phyloP scores from a whole-genome alignment of 768 basidiomycete species.

The Hericium erinaceus region DNA sequence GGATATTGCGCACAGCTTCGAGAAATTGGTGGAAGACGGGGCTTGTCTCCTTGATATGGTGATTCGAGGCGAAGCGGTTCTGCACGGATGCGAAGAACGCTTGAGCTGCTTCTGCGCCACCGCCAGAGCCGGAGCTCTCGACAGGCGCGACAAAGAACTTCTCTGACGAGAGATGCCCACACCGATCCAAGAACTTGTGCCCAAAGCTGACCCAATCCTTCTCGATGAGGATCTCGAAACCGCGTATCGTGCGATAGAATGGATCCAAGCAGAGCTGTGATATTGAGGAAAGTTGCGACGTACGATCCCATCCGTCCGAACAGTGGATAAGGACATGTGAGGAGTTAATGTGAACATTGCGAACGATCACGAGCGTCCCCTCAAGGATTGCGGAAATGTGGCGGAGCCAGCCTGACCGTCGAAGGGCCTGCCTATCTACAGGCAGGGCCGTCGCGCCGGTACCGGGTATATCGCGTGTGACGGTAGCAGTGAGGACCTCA shows the following conservation, averaged over 20 bases:
- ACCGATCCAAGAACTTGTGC: slow-evolving; percentile 90
- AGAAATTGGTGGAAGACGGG: slow-evolving; percentile 98
- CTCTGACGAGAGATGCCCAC: slow-evolving; percentile 91
- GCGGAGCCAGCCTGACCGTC: slow-evolving; percentile 90
- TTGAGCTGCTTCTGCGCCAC: slow-evolving; percentile 72
- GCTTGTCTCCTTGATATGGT: slow-evolving; percentile 91
- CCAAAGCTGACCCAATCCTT: slow-evolving; percentile 98
- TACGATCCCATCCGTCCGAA: slow-evolving; percentile 99
- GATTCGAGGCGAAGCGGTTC: slow-evolving; percentile 75
- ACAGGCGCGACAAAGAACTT: slow-evolving; percentile 73
- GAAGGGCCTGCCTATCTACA: slow-evolving; percentile 71
- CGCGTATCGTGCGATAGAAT: slow-evolving; percentile 87
- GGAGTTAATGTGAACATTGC: slow-evolving; percentile 90
- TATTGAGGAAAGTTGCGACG: slow-evolving; percentile 87
- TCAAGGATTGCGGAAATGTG: slow-evolving; percentile 87
- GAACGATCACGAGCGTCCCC: slow-evolving; percentile 77
- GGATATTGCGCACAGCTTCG: slow-evolving; percentile 85
- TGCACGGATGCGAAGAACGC: slow-evolving; percentile 90
- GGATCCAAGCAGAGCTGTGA: slow-evolving; percentile 94
- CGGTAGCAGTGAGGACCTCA: slow-evolving; percentile 57
- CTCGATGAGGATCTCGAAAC: slow-evolving; percentile 88
- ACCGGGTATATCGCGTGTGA: slow-evolving; percentile 44
- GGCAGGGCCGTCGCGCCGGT: slow-evolving; percentile 34
- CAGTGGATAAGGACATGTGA: slow-evolving; percentile 98
- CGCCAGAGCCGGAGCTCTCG: slow-evolving; percentile 46